Evolutionary conservation across 305 asterid species (phyloP), one percentile per base, ranked within the genome.

Genomic region (Rubia peregrina): DNA sequence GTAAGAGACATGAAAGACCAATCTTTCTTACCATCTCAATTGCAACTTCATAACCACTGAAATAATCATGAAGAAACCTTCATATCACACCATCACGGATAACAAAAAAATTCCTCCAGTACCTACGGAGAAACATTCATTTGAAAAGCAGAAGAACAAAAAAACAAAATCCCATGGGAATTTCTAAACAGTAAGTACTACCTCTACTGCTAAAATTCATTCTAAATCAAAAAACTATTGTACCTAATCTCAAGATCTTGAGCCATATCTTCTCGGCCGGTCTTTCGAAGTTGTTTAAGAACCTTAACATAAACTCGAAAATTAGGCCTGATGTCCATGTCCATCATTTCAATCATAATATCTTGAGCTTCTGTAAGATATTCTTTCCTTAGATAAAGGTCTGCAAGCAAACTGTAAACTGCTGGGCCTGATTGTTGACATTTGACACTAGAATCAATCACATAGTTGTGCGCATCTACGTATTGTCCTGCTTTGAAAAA

Each of bases 311-410:
- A 86, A 77, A 73, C 78, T 62, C 76, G 42, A 73, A 77, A 85
- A 77, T 87, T 81, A n/a, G 96, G 98, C 83, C 78, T 84, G 38
- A 87, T 79, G 71, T 82, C 83, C 84, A 85, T 85, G 67, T 78
- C 89, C 95, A 90, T 85, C 96, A 92, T 86, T 69, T 87, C 89
- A 63, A 77, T 75, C 63, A 92, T 81, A 53, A 82, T 80, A 56
- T 76, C 72, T 68, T 36, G 73, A 70, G 97, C 96, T 72, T 81
- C 71, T 79, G 82, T 65, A 48, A 84, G 40, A 80, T 85, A 82
- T 72, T 94, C 90, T 26, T 83, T 85, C 67, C 76, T 78, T 68
- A 56, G 72, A 72, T 87, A 83, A 78, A 90, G 93, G 64, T 78
- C 81, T 1, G 88, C 97, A 80, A 85, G 73, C 82, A 90, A 77